A percentile compares a stretch with the other conserved stretches of the same genome.
phyloP scores from a whole-genome alignment of 2,329 filamentous ascomycete species.

The Neonectria sp. region DNA sequence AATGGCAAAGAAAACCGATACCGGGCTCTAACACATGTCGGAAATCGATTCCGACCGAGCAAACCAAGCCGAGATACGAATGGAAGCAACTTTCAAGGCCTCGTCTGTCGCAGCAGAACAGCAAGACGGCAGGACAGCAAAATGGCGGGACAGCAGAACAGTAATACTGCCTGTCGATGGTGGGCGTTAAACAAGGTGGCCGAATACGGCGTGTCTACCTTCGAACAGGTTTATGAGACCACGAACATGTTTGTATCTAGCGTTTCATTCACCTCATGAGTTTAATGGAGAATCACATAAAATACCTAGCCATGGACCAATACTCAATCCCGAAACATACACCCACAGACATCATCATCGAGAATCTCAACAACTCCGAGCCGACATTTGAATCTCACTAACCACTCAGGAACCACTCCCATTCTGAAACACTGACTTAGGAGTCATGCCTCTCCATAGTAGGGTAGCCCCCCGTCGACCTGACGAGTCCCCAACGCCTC shows the following conservation, averaged over 20 bases:
- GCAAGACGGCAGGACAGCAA: not conserved
- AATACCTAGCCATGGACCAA: not conserved
- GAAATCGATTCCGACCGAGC: not conserved
- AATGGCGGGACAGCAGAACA: conserved; percentile 9
- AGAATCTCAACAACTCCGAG: not conserved
- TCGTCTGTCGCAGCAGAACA: not conserved
- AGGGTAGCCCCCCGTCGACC: not conserved
- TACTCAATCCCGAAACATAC: not conserved
- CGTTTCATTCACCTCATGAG: conserved; percentile 19
- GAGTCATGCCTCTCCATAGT: not conserved
- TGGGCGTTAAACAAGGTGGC: conserved; percentile 10
- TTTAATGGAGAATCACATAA: conserved; percentile 9
- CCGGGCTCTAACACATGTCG: not conserved
- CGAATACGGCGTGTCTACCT: conserved; percentile 10
- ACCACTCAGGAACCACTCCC: not conserved
- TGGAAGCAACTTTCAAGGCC: not conserved
- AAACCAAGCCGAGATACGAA: too few relatives aligned
- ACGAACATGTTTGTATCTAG: conserved; percentile 27
- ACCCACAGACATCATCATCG: not conserved
- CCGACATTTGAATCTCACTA: not conserved
- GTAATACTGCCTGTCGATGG: conserved; percentile 6
- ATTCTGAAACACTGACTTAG: not conserved
- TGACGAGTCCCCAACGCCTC: conserved; percentile 16
- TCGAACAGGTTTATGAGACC: conserved; percentile 18
- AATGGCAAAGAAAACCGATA: not conserved